These are phyloP conservation scores for Fonsecaea erecta DNA, from an alignment of 2,329 filamentous ascomycete genomes.

Conservation along the genomic window DNA sequence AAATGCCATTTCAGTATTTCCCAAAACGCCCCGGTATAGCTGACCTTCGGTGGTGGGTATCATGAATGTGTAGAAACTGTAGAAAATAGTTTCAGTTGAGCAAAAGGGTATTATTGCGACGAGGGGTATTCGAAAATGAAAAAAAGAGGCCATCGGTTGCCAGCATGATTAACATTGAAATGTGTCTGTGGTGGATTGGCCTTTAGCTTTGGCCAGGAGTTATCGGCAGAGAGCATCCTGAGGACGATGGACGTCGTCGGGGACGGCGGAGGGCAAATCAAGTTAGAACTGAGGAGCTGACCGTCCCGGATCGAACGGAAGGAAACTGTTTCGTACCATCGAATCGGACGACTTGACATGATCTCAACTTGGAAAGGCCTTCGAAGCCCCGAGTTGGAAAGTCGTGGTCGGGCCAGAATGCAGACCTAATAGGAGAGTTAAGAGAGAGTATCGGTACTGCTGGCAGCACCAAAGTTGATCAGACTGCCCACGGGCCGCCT, in stretches of 20 bases:
- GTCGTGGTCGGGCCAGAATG: neutral
- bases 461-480: conserved; percentile 20
- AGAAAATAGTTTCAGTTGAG: neutral
- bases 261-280: neutral
- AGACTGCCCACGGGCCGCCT: conserved; percentile 22
- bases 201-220: neutral
- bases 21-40: neutral
- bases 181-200: neutral
- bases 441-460: conserved; percentile 30
- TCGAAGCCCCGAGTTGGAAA: neutral
- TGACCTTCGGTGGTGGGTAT: neutral
- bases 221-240: neutral
- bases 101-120: neutral
- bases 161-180: neutral
- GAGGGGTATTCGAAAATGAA: neutral
- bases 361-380: neutral
- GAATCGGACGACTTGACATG: neutral
- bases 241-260: neutral
- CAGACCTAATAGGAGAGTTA: conserved; percentile 2
- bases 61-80: conserved; percentile 12
- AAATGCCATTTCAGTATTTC: neutral
- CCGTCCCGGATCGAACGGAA: neutral
- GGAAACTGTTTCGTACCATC: neutral
- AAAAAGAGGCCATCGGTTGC: neutral
- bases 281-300: neutral